A percentile compares a stretch with the other conserved stretches of the same genome.
phyloP scores from a whole-genome alignment of 306 rosid species.

The Acacia confusa region DNA sequence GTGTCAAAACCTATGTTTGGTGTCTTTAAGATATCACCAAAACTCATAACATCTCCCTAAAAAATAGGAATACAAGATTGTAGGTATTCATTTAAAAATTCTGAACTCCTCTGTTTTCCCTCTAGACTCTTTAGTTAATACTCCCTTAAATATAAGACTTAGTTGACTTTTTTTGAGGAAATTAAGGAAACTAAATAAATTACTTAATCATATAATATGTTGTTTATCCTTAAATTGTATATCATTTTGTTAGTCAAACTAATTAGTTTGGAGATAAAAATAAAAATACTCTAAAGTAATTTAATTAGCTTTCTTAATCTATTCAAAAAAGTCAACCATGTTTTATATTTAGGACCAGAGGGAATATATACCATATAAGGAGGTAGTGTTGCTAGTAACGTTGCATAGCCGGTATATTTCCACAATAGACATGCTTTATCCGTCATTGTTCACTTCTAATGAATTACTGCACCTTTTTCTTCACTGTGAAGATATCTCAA shows the following conservation, averaged over 20 bases:
- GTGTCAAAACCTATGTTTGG: not conserved
- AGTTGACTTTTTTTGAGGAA: too few species aligned
- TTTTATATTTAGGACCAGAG: too few species aligned
- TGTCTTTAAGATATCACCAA: not conserved
- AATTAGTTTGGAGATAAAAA: too few species aligned
- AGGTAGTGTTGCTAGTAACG: not conserved
- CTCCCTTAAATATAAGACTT: too few species aligned
- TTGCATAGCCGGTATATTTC: not conserved
- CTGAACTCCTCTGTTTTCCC: not conserved
- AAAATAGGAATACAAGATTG: not conserved
- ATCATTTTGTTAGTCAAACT: too few species aligned
- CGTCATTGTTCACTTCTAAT: not conserved
- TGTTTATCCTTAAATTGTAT: too few species aligned
- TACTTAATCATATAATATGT: too few species aligned
- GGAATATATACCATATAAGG: not conserved
- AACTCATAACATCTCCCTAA: not conserved
- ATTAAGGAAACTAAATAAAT: too few species aligned
- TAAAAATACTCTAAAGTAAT: too few species aligned
- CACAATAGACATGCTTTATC: constrained; percentile 20
- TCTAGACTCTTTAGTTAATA: not conserved
- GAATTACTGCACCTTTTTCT: constrained; percentile 7
- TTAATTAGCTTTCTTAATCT: too few species aligned
- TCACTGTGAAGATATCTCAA: constrained; percentile 61
- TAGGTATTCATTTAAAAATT: not conserved
- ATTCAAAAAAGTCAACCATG: too few species aligned